Evolutionary conservation across 495 filamentous ascomycete species (phyloP).

Genomic region (Podospora pseudoanserina): DNA sequence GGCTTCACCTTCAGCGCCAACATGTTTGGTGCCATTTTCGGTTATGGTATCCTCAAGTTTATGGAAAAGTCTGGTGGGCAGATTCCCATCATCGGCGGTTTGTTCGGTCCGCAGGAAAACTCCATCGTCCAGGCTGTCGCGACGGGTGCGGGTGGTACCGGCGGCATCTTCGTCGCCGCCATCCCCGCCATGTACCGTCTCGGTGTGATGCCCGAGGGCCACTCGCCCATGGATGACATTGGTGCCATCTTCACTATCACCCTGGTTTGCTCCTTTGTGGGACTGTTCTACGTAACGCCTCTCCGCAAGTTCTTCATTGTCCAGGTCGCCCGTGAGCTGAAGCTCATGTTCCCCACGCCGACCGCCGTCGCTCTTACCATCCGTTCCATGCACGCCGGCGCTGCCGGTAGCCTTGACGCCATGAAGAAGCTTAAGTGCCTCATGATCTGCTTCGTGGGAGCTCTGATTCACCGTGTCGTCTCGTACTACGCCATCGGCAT

Average conservation of each 20-base stretch:
- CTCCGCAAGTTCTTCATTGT: conserved; percentile 68
- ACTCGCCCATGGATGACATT: conserved; percentile 53
- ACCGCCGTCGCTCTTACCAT: conserved; percentile 64
- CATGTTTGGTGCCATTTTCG: conserved; percentile 61
- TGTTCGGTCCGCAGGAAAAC: conserved; percentile 65
- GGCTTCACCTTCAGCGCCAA: conserved; percentile 61
- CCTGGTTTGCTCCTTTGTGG: conserved; percentile 61
- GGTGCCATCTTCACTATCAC: conserved; percentile 59
- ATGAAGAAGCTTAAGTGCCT: conserved; percentile 59
- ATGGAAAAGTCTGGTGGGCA: conserved; percentile 41
- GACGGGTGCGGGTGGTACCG: conserved; percentile 60
- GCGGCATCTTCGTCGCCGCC: conserved; percentile 60
- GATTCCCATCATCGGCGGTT: conserved; percentile 56
- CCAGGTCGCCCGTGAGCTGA: conserved; percentile 59
- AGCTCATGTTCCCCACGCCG: conserved; percentile 61
- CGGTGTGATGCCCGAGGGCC: conserved; percentile 41
- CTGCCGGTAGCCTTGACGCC: conserved; percentile 50
- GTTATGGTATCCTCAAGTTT: conserved; percentile 61
- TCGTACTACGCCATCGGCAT: conserved; percentile 61
- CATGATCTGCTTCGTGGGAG: conserved; percentile 44
- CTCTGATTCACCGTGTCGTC: conserved; percentile 52
- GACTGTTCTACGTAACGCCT: conserved; percentile 65
- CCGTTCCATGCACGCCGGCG: conserved; percentile 58
- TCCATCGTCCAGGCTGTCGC: conserved; percentile 63
- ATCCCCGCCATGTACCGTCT: conserved; percentile 63